Conservation (phyloP, 257 asterid genomes). For the Nicotiana paniculata region DNA sequence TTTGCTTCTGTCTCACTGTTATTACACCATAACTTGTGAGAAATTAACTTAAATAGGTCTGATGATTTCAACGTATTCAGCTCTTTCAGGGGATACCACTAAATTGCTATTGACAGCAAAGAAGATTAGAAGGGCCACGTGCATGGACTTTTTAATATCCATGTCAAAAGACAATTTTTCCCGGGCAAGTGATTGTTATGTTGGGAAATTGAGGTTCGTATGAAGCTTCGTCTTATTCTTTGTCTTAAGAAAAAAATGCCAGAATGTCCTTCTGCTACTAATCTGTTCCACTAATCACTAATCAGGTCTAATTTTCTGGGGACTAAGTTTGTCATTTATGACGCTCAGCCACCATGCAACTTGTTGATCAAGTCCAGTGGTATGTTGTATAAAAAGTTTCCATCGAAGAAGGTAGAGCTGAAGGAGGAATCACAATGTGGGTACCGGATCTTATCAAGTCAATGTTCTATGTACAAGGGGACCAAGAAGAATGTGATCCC, state of each 20-base stretch:
- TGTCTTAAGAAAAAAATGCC: neutral
- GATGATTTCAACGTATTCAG: slow-evolving; percentile 23
- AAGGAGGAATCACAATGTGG: too few relatives aligned
- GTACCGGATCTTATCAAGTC: too few relatives aligned
- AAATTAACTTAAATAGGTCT: neutral
- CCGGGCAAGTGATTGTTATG: slow-evolving; percentile 35
- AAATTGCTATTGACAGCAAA: slow-evolving; percentile 56
- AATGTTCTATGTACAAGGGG: too few relatives aligned
- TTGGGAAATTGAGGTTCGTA: slow-evolving; percentile 52
- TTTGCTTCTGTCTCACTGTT: neutral
- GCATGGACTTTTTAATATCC: slow-evolving; percentile 49
- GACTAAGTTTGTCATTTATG: slow-evolving; percentile 52
- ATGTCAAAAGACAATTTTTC: slow-evolving; percentile 48
- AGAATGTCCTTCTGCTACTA: neutral
- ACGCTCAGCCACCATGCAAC: too few relatives aligned
- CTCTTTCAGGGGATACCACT: slow-evolving; percentile 58
- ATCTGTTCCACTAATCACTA: slow-evolving; percentile 4
- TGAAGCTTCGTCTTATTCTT: neutral
- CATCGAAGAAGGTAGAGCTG: too few relatives aligned
- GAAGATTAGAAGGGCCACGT: slow-evolving; percentile 45
- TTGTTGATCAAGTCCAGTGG: too few relatives aligned
- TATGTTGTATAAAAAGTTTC: too few relatives aligned
- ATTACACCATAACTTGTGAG: neutral
- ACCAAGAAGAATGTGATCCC: too few relatives aligned
- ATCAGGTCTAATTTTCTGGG: slow-evolving; percentile 56